phyloP scores from a whole-genome alignment of 371 early-diverging fungal species.

The Apophysomyces ossiformis region DNA sequence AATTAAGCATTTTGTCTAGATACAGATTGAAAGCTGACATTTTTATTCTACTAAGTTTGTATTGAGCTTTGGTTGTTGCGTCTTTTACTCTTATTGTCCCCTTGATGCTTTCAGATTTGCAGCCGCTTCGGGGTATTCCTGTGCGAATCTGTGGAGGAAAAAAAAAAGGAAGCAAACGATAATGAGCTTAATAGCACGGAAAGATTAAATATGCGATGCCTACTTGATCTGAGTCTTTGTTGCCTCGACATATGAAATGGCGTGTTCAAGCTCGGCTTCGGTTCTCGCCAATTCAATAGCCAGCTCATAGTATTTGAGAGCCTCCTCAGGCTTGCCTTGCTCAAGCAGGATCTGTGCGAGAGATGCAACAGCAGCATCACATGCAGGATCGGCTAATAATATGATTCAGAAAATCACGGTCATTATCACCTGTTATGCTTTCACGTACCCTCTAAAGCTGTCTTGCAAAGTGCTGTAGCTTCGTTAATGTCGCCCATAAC shows the following conservation, averaged over 20 bases:
- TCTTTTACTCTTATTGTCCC: constrained; percentile 19
- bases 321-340: constrained; percentile 85
- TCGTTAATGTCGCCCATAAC: constrained; percentile 72
- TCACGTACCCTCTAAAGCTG: constrained; percentile 76
- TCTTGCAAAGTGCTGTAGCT: constrained; percentile 80
- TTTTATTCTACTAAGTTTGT: constrained; percentile 4
- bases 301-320: constrained; percentile 81
- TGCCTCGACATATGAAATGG: constrained; percentile 78
- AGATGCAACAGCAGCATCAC: constrained; percentile 94
- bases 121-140: constrained; percentile 53
- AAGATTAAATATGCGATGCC: neutral
- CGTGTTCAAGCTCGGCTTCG: constrained; percentile 87
- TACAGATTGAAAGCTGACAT: neutral
- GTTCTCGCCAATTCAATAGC: constrained; percentile 88
- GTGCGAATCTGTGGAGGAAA: constrained; percentile 33
- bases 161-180: neutral
- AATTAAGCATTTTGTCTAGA: neutral
- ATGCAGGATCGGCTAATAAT: constrained; percentile 80
- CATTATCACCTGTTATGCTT: neutral
- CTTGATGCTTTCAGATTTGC: constrained; percentile 43
- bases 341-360: constrained; percentile 89
- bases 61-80: neutral
- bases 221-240: constrained; percentile 51
- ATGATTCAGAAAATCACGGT: neutral
- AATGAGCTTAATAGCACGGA: neutral